A percentile compares a stretch with the other conserved stretches of the same genome.
Conservation (phyloP, 2,329 filamentous ascomycete genomes). For the Aureobasidium mangrovei region DNA sequence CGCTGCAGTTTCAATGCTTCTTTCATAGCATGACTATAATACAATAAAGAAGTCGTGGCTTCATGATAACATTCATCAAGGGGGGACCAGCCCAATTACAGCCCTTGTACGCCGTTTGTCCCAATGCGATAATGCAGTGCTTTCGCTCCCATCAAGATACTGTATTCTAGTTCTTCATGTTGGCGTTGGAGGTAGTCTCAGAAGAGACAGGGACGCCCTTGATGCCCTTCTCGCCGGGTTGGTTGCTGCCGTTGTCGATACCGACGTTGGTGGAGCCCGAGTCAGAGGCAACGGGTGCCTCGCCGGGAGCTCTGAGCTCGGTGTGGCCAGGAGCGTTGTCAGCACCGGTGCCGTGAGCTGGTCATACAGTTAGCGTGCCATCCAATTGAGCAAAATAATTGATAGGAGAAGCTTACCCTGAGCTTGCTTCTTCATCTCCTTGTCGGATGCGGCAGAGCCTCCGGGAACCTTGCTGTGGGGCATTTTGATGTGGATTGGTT, state of each 20-base stretch:
- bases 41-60: slow-evolving; percentile 2
- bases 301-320: slow-evolving; percentile 22
- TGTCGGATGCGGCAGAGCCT: slow-evolving; percentile 25
- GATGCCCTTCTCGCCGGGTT: slow-evolving; percentile 30
- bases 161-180: slow-evolving; percentile 19
- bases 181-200: slow-evolving; percentile 19
- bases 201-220: slow-evolving; percentile 23
- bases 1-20: neutral
- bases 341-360: slow-evolving; percentile 26
- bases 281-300: slow-evolving; percentile 28
- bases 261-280: slow-evolving; percentile 27
- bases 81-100: neutral
- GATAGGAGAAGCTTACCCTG: slow-evolving; percentile 19
- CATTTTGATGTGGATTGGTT: slow-evolving; percentile 15
- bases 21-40: slow-evolving; percentile 5
- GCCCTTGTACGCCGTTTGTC: neutral
- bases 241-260: slow-evolving; percentile 23
- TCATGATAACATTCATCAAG: neutral
- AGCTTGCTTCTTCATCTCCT: slow-evolving; percentile 29
- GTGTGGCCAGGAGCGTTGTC: slow-evolving; percentile 26
- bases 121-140: no score
- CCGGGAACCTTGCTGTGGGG: slow-evolving; percentile 23
- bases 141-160: no score
- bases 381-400: no score
- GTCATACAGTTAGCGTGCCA: neutral